Evolutionary conservation across 164 flowering plant genomes (phyloP), one percentile per base, ranked within the genome.

Genomic region (Aristolochia contorta): DNA sequence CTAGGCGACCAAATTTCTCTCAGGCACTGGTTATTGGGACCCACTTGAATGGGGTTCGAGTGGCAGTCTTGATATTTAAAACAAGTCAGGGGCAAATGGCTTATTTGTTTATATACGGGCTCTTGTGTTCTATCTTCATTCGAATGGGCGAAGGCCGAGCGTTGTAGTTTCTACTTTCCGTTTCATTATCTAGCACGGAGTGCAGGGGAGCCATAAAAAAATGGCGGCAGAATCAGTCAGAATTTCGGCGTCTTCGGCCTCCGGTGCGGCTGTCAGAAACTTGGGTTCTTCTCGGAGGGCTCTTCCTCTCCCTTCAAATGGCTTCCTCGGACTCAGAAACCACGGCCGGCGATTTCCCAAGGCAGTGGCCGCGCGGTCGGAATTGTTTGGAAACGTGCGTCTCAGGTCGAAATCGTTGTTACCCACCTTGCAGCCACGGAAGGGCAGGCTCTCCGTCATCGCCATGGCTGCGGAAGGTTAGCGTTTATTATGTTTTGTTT

Each of bases 381-480:
- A 63, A 27, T 63, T 71, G 45, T 63, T 71, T 21, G 70, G 70
- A 12, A 71, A 67, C 57, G 62, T 71, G 51, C 67, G 65, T 13
- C 58, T 67, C 33, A 50, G 45, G 15, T 50, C 67, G 25, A 63
- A 45, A 50, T 56, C 43, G 43, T 37, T 10, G 12, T 37, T 63
- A 15, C 63, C 62, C 20, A 41, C 59, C 51, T 27, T 32, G 12
- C 62, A 59, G 7, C 59, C 51, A 13, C 64, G 58, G 16, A 55
- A 45, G 60, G 65, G 64, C 15, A 23, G 52, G 18, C 51, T 67
- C 43, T 66, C 74, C 23, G 68, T 71, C 23, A 71, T 71, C 22
- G 57, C 68, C 71, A 71, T 71, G 74, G 71, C 71, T 60, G 65
- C 14, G 20, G 90, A 78, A 52, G 84, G 85, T 82, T 27, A 61